A percentile compares a stretch with the other conserved stretches of the same genome.
Evolutionary conservation across 1,284 basidiomycete species (phyloP).

Genomic region (Microbotryum lychnidis-dioicae): DNA sequence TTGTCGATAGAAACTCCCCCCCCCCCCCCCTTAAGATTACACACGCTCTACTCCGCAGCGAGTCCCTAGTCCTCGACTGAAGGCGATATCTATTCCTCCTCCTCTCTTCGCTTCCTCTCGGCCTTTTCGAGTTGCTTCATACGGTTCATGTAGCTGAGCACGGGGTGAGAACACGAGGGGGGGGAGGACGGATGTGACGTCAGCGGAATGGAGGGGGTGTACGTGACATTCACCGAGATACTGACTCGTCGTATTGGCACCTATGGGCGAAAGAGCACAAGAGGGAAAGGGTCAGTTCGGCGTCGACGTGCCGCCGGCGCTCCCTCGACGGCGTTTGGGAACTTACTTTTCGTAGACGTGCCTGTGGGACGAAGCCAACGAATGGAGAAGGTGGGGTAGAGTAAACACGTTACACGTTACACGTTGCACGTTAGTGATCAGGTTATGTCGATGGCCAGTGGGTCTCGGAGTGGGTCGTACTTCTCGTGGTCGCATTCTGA

Average conservation of each 20-base stretch:
- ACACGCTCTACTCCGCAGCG: too few relatives aligned
- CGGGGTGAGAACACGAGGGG: neutral
- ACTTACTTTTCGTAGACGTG: conserved; percentile 36
- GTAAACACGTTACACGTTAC: neutral
- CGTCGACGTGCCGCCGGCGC: neutral
- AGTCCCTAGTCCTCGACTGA: too few relatives aligned
- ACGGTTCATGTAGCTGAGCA: conserved; percentile 29
- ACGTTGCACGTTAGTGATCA: neutral
- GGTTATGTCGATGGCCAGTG: neutral
- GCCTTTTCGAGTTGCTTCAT: conserved; percentile 30
- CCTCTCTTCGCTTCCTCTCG: conserved; percentile 5
- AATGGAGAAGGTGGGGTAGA: neutral
- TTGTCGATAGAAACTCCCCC: too few relatives aligned
- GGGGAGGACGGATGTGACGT: neutral
- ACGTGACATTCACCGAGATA: neutral
- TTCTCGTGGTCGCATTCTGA: conserved; percentile 36
- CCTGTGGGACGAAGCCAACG: conserved; percentile 3
- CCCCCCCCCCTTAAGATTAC: too few relatives aligned
- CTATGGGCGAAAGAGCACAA: conserved; percentile 4
- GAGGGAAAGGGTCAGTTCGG: neutral
- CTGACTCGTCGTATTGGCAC: conserved; percentile 37
- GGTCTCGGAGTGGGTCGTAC: conserved; percentile 9
- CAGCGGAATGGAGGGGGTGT: neutral
- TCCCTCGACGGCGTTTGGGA: neutral
- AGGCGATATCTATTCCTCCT: conserved; percentile 4